Base-by-base conservation (phyloP, 306 rosid genomes). In the Vigna nakashimae region DNA sequence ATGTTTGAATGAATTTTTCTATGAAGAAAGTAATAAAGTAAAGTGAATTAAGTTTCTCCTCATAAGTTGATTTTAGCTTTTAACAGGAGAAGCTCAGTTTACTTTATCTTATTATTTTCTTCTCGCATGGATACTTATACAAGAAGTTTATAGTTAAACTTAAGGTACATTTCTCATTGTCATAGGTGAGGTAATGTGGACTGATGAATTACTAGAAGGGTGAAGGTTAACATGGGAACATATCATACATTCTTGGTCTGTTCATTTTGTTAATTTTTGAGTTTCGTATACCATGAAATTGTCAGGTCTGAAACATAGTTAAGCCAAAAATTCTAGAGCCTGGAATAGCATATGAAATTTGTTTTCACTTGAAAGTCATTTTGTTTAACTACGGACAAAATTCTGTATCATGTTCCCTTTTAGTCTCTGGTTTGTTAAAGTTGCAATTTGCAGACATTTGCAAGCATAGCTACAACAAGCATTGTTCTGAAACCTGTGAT, bases 201-300 rank as follows among this genome's bases (percentile, higher is more conserved):
- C 10, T 64, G 13, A 52, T 38, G 46, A 18, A 38, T 48, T 66
- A 16, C 48, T 48, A 20, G 48, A 15, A 15, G 49, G 48, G 49
- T 67, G 5, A 46, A 36, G 36, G 43, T 45, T 32, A 46, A 66
- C 14, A 4, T 24, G 15, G 36, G 65, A 71, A 63, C 74, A 28
- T 12, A 11, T 53, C 71, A 4, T 49, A 30, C 46, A 63, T 59
- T 49, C 45, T 75, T 69, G 42, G 71, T 49, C 13, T n/a, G 20
- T 28, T 30, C 24, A 63, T 16, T 2, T 15, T n/a, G 10, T 52
- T 16, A 49, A 48, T 45, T 72, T 64, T 58, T 60, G 7, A 17
- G 13, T 26, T n/a, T 67, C 67, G 9, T 49, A 13, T 11, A 51
- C 73, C 66, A 59, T 66, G 74, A 62, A 72, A 79, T 65, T 82